Evolutionary conservation across 495 filamentous ascomycete species (phyloP), one percentile per base, ranked within the genome.

Genomic region (Trichoderma orchidacearum): DNA sequence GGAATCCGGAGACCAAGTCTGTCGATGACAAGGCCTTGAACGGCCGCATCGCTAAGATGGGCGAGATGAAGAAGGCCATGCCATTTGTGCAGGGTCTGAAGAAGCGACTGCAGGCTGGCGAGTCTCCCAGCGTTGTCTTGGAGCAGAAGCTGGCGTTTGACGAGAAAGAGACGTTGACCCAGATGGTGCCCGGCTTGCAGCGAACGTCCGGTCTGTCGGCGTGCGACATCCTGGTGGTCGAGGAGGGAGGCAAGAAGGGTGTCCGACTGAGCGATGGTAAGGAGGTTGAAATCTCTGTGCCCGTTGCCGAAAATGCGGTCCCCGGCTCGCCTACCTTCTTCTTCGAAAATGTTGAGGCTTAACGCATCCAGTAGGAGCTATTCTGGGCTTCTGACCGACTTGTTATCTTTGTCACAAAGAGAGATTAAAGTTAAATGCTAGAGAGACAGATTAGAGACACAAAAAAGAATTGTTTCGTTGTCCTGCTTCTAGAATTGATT

Each of bases 41-140:
- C 62, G 79, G 79, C 53, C 80, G 83, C 63, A 79, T 92, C 21
- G 80, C 77, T 62, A 90, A 90, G 72, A 80, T 93, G 64, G 70
- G 69, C 48, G 92, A 96, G 71, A 88, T 86, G 80, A 98, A 98
- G 81, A 89, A 92, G 70, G 92, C 89, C 27, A 97, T 97, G 93
- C 94, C 94, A 5, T 98, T 96, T 64, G 83, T 97, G 4, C 90
- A 97, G 69, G 70, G 64, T 1, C 71, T 98, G 52, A 96, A 96
- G 84, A 85, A 80, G 63, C 79, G 87, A 18, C 77, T 98, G 25
- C 68, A 85, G 45, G 67, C 65, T 21, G 81, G 79, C 36, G 78
- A 82, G 65, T 69, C 75, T 30, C 72, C 78, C 7, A 72, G 80
- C 18, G 73, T 65, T 8, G 90, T 96, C 38, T 85, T 96, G 62